phyloP scores from a whole-genome alignment of 2,329 filamentous ascomycete species.

The Penicillium brevicompactum region DNA sequence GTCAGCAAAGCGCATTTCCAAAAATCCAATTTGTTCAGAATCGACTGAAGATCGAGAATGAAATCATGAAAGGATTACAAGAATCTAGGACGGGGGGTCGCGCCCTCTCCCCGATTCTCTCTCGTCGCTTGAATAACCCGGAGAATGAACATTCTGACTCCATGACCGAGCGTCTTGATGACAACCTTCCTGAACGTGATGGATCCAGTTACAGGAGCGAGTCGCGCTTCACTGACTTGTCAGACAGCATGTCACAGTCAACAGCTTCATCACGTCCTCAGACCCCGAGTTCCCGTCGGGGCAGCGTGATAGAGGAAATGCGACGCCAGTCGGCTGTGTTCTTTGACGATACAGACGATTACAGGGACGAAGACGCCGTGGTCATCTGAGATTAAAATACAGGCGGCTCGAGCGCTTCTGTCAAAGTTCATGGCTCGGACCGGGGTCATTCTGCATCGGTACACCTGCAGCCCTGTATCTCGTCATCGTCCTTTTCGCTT shows the following conservation, averaged over 20 bases:
- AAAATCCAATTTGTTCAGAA: conserved; percentile 92
- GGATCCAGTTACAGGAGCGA: conserved; percentile 22
- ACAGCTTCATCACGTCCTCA: conserved; percentile 24
- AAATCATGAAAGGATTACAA: conserved; percentile 59
- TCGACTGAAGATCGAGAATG: conserved; percentile 76
- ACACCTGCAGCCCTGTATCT: conserved; percentile 17
- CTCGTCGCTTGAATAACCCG: conserved; percentile 27
- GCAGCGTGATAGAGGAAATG: conserved; percentile 47
- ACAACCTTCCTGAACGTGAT: conserved; percentile 30
- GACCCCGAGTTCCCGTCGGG: conserved; percentile 23
- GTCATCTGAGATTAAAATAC: conserved; percentile 19
- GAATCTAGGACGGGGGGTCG: conserved; percentile 30
- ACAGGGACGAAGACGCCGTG: conserved; percentile 29
- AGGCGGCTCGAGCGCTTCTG: conserved; percentile 17
- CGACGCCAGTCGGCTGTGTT: conserved; percentile 50
- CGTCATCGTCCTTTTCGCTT: conserved; percentile 13
- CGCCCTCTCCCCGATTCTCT: conserved; percentile 31
- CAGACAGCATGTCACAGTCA: conserved; percentile 26
- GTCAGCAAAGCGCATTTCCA: conserved; percentile 85
- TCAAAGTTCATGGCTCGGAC: conserved; percentile 13
- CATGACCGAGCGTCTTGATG: conserved; percentile 29
- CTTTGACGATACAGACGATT: conserved; percentile 45
- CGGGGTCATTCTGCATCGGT: conserved; percentile 14
- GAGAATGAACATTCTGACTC: conserved; percentile 21
- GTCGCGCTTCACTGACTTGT: conserved; percentile 26